Conservation (phyloP, 2,329 filamentous ascomycete species). For the Colletotrichum sp. region DNA sequence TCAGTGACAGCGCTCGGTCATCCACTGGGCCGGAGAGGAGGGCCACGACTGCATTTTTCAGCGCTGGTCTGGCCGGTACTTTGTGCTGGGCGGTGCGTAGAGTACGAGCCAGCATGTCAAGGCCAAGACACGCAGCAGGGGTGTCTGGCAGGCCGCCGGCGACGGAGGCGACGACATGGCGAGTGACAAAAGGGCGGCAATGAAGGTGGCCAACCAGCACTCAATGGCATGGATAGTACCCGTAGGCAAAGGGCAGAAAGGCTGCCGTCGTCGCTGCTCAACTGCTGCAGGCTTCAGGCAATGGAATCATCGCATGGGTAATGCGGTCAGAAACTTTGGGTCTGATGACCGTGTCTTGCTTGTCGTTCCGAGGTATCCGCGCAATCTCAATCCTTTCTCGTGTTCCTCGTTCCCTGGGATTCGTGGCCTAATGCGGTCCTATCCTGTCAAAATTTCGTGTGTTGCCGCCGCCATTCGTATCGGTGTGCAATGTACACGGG, state of each 20-base stretch:
- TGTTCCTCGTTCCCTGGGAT: slow-evolving; percentile 2
- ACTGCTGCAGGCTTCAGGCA: slow-evolving; percentile 18
- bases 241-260: neutral
- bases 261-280: neutral
- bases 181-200: neutral
- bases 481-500: neutral
- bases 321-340: slow-evolving; percentile 21
- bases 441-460: slow-evolving; percentile 10
- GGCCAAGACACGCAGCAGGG: neutral
- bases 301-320: slow-evolving; percentile 16
- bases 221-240: slow-evolving; percentile 2
- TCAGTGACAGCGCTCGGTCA: neutral
- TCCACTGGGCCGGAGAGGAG: neutral
- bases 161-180: neutral
- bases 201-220: neutral
- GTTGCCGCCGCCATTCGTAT: neutral
- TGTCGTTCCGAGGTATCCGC: slow-evolving; percentile 19
- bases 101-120: neutral
- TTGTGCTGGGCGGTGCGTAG: neutral
- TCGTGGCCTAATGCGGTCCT: slow-evolving; percentile 2
- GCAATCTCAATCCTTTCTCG: slow-evolving; percentile 18
- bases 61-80: neutral
- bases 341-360: slow-evolving; percentile 20
- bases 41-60: neutral
- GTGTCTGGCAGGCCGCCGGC: neutral